Conservation (phyloP, 2,329 filamentous ascomycete species). For the Juglanconis sp. region DNA sequence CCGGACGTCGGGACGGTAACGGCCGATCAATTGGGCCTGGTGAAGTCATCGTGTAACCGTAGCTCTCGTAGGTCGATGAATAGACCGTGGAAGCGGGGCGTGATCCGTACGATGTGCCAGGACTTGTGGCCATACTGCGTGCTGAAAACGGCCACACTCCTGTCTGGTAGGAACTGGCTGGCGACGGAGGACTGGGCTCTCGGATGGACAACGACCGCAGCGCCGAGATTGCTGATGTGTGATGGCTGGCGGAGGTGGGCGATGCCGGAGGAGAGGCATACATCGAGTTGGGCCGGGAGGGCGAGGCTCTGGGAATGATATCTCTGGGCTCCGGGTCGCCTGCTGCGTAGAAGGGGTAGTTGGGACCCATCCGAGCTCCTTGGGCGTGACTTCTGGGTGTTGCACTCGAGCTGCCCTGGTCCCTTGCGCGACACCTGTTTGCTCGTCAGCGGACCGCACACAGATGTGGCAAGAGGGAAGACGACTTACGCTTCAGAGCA, state of each 20-base stretch:
- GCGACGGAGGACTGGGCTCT: constrained; percentile 54
- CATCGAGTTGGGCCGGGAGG: constrained; percentile 56
- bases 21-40: constrained; percentile 47
- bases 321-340: constrained; percentile 53
- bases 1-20: constrained; percentile 52
- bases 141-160: constrained; percentile 52
- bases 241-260: constrained; percentile 40
- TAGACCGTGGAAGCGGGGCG: constrained; percentile 40
- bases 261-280: constrained; percentile 53
- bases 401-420: constrained; percentile 37
- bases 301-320: constrained; percentile 62
- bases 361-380: constrained; percentile 22
- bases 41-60: constrained; percentile 38
- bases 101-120: constrained; percentile 48
- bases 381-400: constrained; percentile 20
- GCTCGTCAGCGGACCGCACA: constrained; percentile 19
- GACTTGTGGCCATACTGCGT: constrained; percentile 49
- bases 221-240: constrained; percentile 52
- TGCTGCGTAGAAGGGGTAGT: constrained; percentile 43
- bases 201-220: constrained; percentile 53
- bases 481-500: constrained; percentile 59
- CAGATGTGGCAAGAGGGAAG: constrained; percentile 2
- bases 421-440: constrained; percentile 51
- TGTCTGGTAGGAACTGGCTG: constrained; percentile 38
- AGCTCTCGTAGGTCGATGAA: constrained; percentile 52